Evolutionary conservation across 805 yeast genomes (phyloP), one percentile per base, ranked within the genome.

Genomic region (Pichia paraexigua): DNA sequence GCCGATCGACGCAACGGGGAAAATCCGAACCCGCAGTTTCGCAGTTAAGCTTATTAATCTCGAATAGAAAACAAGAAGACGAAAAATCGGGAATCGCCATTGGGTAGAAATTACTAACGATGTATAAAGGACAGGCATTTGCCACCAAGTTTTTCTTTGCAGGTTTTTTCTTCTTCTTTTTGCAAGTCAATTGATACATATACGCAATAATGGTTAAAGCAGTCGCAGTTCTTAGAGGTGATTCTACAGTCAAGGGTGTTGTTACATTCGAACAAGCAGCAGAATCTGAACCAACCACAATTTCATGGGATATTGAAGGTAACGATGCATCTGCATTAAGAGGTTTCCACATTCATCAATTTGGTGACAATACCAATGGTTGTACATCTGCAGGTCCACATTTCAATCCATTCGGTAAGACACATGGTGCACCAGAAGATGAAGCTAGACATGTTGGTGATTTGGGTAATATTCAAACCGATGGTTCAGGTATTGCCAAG

Each of bases 291-390:
- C 95, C 95, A 71, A 88, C 96, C 66, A 85, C 88, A 45, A 78
- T 94, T 61, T 62, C 90, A 22, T 94, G 89, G 83, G 95, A 92
- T 64, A 87, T 94, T 67, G 65, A 80, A 53, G 99, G 99, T 70
- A 88, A 90, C 73, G 83, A 81, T 59, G 76, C 97, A 55, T 85
- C 87, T 65, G 92, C 96, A 48, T 74, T 78, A 68, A 84, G 96
- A 73, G 99, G 99, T 49, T 92, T 94, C 96, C 99, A 94, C 79
- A 76, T 94, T 68, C 99, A 94, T 74, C 85, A 88, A 68, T 94
- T 94, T 66, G 99, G 99, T 76, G 99, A 94, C 78, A 89, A 88
- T 83, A 89, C 99, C 74, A 94, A 94, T 71, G 99, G 99, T 60
- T 94, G 99, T 77, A 92, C 96, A 55, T 87, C 96, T 60, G 97